Evolutionary conservation across 2,329 filamentous ascomycete genomes (phyloP), one percentile per base, ranked within the genome.

Genomic region (Eutypa lata): DNA sequence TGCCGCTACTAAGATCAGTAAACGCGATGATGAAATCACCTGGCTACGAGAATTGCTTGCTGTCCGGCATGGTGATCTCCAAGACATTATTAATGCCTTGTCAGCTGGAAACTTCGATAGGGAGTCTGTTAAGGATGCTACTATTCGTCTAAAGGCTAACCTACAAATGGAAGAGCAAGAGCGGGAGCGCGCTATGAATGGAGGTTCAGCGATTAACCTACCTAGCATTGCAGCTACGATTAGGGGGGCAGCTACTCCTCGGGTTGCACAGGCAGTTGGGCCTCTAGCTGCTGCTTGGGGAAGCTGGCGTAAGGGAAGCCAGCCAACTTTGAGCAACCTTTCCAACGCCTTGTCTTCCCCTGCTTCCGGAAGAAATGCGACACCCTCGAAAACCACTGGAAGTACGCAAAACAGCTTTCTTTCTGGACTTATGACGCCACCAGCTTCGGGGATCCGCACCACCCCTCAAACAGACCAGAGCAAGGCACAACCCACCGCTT

Each of bases 91-190:
- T 67, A 81, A 81, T 48, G 86, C 89, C 6, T 79, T 97, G 26
- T 87, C 88, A 2, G 80, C 86, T 57, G 87, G 91, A 4, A 76
- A 80, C 24, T 94, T 90, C 67, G 87, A 97, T 69, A 83, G 84
- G 53, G 84, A 91, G 57, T 81, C 83, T 6, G 89, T 97, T 58
- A 90, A 89, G 63, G 92, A 97, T 67, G 91, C 92, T 6, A 90
- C 91, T 35, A 97, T 97, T 62, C 88, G 94, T 50, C 86, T 99
- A 55, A 90, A 91, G 68, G 90, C 94, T 14, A 97, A 96, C 65
- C 78, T 99, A 35, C 91, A 97, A 68, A 99, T 99, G 94, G 93
- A 99, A 71, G 90, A 95, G 68, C 91, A 96, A 68, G 92, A 97
- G 72, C 90, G 91, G 49, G 93, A 97, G 70, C 83, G 94, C 54